Conservation (phyloP, 1,139 yeast species). For the Eremothecium cymbalariae region DNA sequence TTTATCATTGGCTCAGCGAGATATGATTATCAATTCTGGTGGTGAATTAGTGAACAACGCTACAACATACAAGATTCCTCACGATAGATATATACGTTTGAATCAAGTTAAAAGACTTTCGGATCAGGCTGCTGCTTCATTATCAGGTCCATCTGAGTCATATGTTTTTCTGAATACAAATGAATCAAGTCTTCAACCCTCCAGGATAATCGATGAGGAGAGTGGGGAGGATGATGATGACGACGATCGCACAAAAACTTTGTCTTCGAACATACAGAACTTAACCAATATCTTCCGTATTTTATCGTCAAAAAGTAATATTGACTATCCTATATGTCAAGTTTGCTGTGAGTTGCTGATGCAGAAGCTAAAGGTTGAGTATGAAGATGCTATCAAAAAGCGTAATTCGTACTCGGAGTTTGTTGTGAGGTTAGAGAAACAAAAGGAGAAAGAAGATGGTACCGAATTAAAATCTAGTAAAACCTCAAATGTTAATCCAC, state of each 20-base stretch:
- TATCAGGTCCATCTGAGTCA: conserved; percentile 20
- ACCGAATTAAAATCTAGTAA: conserved; percentile 16
- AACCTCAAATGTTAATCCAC: conserved; percentile 13
- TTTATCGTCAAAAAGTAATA: conserved; percentile 58
- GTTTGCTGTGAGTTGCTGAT: conserved; percentile 72
- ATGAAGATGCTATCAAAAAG: conserved; percentile 68
- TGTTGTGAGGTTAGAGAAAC: conserved; percentile 57
- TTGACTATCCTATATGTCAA: conserved; percentile 82
- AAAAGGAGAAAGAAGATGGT: conserved; percentile 38
- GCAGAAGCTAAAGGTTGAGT: conserved; percentile 59
- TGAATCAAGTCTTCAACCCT: conserved; percentile 19
- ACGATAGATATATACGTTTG: conserved; percentile 32
- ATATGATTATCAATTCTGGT: conserved; percentile 35
- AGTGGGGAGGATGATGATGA: conserved; percentile 18
- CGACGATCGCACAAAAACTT: conserved; percentile 22
- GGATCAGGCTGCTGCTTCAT: conserved; percentile 12
- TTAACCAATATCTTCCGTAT: conserved; percentile 60
- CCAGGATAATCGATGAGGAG: conserved; percentile 13
- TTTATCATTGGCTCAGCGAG: conserved; percentile 46
- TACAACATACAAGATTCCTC: conserved; percentile 26
- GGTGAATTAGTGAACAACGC: conserved; percentile 16
- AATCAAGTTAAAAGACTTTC: conserved; percentile 18
- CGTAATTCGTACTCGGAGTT: conserved; percentile 72
- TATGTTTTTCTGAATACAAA: conserved; percentile 25
- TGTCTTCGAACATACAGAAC: conserved; percentile 39